A percentile compares a stretch with the other conserved stretches of the same genome.
phyloP scores from a whole-genome alignment of 2,329 filamentous ascomycete species.

The Verticillium nonalfalfae region DNA sequence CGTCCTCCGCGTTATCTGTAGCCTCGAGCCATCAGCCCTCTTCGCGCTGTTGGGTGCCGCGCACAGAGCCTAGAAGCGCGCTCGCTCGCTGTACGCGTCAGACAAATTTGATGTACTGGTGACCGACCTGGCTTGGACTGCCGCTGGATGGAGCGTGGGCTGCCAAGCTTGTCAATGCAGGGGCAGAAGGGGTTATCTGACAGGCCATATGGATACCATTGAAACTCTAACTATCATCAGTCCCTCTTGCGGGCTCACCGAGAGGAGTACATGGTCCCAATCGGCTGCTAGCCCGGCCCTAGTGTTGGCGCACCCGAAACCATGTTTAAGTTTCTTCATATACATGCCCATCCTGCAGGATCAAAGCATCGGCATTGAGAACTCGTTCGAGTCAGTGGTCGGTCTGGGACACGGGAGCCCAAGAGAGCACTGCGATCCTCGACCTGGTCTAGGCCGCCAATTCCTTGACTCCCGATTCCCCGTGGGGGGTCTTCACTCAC shows the following conservation, averaged over 20 bases:
- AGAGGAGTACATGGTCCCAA: background rate
- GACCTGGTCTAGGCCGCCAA: too few species aligned
- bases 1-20: too few species aligned
- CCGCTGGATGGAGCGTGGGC: background rate
- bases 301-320: background rate
- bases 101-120: too few species aligned
- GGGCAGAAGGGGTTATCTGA: background rate
- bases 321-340: background rate
- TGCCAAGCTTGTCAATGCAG: background rate
- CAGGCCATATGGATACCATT: background rate
- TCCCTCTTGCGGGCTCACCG: background rate
- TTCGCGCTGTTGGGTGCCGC: too few species aligned
- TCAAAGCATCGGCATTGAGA: background rate
- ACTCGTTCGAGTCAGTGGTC: background rate
- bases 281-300: background rate
- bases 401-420: background rate
- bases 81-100: too few species aligned
- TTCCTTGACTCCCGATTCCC: background rate
- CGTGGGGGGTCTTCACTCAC: background rate
- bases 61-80: too few species aligned
- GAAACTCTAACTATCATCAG: background rate
- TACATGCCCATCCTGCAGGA: background rate
- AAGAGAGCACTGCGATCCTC: background rate
- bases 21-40: too few species aligned
- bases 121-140: background rate